phyloP scores from a whole-genome alignment of 2,329 filamentous ascomycete species.

The Exophiala dermatitidis region DNA sequence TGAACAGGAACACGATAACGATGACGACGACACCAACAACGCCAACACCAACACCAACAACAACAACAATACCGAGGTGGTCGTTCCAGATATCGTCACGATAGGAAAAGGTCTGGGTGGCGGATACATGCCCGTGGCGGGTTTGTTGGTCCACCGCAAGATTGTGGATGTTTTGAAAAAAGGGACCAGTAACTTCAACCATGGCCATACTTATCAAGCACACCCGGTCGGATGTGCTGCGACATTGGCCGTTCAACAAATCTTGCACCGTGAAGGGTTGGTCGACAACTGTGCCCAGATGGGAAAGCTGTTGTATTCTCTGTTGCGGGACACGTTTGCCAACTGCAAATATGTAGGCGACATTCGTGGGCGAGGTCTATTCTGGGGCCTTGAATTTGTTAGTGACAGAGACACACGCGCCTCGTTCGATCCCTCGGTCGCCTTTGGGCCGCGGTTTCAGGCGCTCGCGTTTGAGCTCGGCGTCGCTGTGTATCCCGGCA shows the following conservation, averaged over 20 bases:
- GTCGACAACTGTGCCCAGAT: conserved; percentile 37
- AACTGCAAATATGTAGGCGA: conserved; percentile 48
- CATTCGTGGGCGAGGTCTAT: conserved; percentile 53
- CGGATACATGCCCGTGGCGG: conserved; percentile 51
- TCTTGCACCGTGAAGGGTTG: conserved; percentile 45
- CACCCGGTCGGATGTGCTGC: conserved; percentile 51
- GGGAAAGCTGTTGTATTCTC: conserved; percentile 32
- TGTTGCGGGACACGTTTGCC: conserved; percentile 41
- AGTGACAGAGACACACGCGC: conserved; percentile 48
- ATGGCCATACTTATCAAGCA: conserved; percentile 54
- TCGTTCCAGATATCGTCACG: conserved; percentile 51
- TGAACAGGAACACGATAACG: conserved; percentile 11
- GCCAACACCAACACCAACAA: too few relatives aligned
- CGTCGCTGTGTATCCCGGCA: conserved; percentile 48
- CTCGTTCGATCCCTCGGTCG: conserved; percentile 43
- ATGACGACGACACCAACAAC: too few relatives aligned
- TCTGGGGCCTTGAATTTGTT: conserved; percentile 57
- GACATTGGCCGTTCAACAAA: conserved; percentile 45
- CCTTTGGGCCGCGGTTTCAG: conserved; percentile 42
- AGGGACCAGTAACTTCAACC: conserved; percentile 47
- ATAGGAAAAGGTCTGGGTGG: conserved; percentile 55
- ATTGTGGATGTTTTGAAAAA: conserved; percentile 44
- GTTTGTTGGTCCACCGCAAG: conserved; percentile 44
- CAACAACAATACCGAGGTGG: conserved; percentile 28
- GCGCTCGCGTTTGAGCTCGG: conserved; percentile 31